phyloP scores from a whole-genome alignment of 2,329 filamentous ascomycete species.

The Lizonia empirigonia region DNA sequence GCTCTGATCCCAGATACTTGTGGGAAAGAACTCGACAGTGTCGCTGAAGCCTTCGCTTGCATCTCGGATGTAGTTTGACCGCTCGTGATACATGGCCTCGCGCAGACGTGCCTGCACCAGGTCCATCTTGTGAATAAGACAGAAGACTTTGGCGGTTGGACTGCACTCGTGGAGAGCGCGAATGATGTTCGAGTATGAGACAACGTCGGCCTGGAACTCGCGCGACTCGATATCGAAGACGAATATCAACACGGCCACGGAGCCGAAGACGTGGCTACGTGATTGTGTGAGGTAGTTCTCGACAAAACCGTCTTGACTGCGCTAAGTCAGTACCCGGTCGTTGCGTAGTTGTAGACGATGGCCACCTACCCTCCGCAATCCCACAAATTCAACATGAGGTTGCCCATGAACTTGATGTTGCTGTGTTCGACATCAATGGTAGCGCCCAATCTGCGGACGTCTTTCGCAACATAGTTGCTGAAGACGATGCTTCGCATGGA shows the following conservation, averaged over 20 bases:
- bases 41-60: conserved; percentile 73
- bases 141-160: conserved; percentile 81
- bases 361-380: conserved; percentile 82
- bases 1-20: conserved; percentile 98
- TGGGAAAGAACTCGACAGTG: conserved; percentile 81
- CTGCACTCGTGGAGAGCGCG: conserved; percentile 87
- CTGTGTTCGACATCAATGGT: conserved; percentile 99
- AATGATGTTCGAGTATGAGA: conserved; percentile 91
- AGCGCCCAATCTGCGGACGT: conserved; percentile 88
- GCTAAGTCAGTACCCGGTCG: conserved; percentile 14
- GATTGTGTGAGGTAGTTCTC: conserved; percentile 97
- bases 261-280: conserved; percentile 93
- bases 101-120: conserved; percentile 82
- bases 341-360: not conserved
- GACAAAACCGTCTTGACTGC: conserved; percentile 94
- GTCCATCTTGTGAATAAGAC: conserved; percentile 98
- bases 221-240: conserved; percentile 98
- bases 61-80: conserved; percentile 74
- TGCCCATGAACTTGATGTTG: conserved; percentile 98
- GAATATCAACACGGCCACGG: conserved; percentile 96
- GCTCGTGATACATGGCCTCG: conserved; percentile 82
- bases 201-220: conserved; percentile 89
- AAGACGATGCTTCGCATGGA: conserved; percentile 99
- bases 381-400: conserved; percentile 96
- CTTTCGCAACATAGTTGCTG: conserved; percentile 96